Base-by-base conservation (phyloP, 2,329 filamentous ascomycete species). In the Colletotrichum filicis region DNA sequence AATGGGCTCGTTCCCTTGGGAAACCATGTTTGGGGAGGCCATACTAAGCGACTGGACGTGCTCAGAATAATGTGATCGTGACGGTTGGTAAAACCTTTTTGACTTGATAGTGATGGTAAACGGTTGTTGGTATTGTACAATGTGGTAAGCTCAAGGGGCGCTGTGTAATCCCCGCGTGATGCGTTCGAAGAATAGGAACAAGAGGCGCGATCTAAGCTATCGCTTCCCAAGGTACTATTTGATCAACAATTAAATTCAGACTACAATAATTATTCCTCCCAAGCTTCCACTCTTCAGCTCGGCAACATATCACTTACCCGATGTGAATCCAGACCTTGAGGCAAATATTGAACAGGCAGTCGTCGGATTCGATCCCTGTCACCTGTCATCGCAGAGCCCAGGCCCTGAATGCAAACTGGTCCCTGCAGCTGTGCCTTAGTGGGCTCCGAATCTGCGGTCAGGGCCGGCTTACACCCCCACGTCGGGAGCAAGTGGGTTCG, bases 1-100 rank as follows among this genome's bases (percentile, higher is more conserved):
- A 42, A 77, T 77, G 37, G 76, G 76, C 58, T 77, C 76, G 52
- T 63, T 74, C 26, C 56, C 35, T 32, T 37, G 30, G 30, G n/a
- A 9, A 19, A n/a, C 16, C 30, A 22, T 37, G 5, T n/a, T 35
- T 14, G 30, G 11, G 32, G 30, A 16, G 2, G 56, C 56, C 56
- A 55, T 55, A 16, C 52, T 55, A 22, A 55, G 52, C 4, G 26
- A 4, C 52, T n/a, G 11, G 52, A 24, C 24, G 52, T n/a, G 52
- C 4, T n/a, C 19, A 35, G 32, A 35, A 35, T 12, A 12, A 35
- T 35, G 11, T 12, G 11, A 35, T 35, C 32, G 32, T 3, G 9
- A 35, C 32, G 32, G 11, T 35, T n/a, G n/a, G n/a, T n/a, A n/a
- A n/a, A n/a, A n/a, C n/a, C n/a, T n/a, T n/a, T n/a, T n/a, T n/a